Base-by-base conservation (phyloP, 768 basidiomycete genomes). In the Hygrocybe punicea region DNA sequence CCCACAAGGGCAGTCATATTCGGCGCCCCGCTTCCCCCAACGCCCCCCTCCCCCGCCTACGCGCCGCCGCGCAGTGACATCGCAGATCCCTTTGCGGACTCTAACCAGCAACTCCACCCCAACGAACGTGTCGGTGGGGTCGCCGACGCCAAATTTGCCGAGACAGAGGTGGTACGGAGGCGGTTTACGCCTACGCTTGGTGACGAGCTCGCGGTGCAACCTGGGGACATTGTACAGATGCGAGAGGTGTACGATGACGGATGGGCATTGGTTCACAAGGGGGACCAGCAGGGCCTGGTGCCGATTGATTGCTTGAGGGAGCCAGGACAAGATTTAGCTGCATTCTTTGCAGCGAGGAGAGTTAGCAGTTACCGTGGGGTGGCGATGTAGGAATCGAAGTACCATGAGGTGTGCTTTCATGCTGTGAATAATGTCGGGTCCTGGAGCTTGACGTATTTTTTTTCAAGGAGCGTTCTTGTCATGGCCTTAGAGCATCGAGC, bases 231-330 rank as follows among this genome's bases (percentile, higher is more conserved):
- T 4, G 81, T 89, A 10, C 79, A 69, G 63, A 69, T 89, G 25
- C 4, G 84, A 10, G 70, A 73, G 49, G 63, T 80, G 17, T 90
- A 83, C 64, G 83, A 86, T 56, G 87, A 89, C 60, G 87, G 87
- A 1, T 90, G 88, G 87, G 82, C 81, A 6, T 68, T 81, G 58
- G 81, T 86, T 34, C 80, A 86, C 71, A 81, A 75, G 57, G 66
- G 64, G 3, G 58, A 61, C 16, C 64, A 73, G 55, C 62, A 67
- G 5, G 87, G 87, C 0, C 65, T 89, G 51, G 85, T 89, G 42
- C 87, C 87, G 4, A 71, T 89, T 16, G 84, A 87, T 62, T 89
- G 86, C 67, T 74, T 89, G 66, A 74, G 84, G 23, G 72, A 76
- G 42, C 63, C 70, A 21, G 73, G 76, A 16, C 77, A 83, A 65